phyloP scores from a whole-genome alignment of 1,139 yeast genomes.

The Kodamaea fungicola region DNA sequence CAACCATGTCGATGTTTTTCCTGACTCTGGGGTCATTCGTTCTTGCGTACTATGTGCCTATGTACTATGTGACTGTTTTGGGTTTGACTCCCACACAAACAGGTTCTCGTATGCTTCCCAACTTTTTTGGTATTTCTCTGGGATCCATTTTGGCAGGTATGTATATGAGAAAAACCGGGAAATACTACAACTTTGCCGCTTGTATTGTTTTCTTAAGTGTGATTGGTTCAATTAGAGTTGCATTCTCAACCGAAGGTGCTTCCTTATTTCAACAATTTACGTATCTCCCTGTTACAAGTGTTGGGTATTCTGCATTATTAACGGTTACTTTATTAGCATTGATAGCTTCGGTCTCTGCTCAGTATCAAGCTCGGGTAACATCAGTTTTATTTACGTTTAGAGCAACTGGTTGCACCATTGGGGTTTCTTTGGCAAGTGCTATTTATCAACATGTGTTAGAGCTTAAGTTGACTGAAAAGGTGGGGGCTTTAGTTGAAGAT shows the following conservation, averaged over 20 bases:
- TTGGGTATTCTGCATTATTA: constrained; percentile 21
- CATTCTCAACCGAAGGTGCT: constrained; percentile 38
- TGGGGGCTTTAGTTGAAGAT: constrained; percentile 22
- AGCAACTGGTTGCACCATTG: constrained; percentile 24
- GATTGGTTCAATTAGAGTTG: constrained; percentile 43
- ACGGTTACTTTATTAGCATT: constrained; percentile 23
- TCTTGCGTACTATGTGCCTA: constrained; percentile 59
- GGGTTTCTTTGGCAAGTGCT: constrained; percentile 21
- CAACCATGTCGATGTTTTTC: constrained; percentile 68
- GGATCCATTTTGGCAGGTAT: constrained; percentile 71
- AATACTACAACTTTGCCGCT: constrained; percentile 52
- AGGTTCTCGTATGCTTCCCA: constrained; percentile 64
- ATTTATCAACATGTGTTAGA: constrained; percentile 19
- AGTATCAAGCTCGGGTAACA: constrained; percentile 23
- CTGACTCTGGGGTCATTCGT: constrained; percentile 55
- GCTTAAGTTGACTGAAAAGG: constrained; percentile 10
- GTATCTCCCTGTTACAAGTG: constrained; percentile 17
- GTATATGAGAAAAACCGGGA: constrained; percentile 69
- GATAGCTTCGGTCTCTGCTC: constrained; percentile 21
- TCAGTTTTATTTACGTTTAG: constrained; percentile 25
- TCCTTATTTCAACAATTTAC: constrained; percentile 27
- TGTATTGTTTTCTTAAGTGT: constrained; percentile 44
- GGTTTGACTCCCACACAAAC: constrained; percentile 54
- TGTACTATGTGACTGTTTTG: constrained; percentile 58
- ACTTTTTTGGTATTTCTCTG: constrained; percentile 61